Evolutionary conservation across 2,329 filamentous ascomycete species (phyloP), one percentile per base, ranked within the genome.

Genomic region (Epichloe gansuensis): DNA sequence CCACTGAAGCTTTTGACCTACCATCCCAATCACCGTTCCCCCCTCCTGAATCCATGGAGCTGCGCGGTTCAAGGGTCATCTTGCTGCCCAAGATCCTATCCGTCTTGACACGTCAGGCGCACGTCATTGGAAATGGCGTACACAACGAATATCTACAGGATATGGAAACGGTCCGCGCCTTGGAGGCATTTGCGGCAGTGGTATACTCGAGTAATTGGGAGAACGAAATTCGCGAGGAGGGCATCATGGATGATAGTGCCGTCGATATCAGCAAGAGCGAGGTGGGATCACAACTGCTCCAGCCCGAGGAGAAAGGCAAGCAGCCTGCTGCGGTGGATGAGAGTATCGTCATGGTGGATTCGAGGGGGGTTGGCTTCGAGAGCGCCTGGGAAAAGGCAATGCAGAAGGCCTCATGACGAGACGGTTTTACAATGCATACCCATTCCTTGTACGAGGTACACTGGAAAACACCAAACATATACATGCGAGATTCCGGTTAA

Each of bases 201-300:
- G 87, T 94, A 40, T 94, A 93, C 67, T 87, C 83, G 49, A 90
- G 85, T 64, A 93, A 94, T 66, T 93, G 81, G 80, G 78, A 83
- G 65, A 80, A 74, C 56, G 81, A 84, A 68, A 78, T 84, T 52
- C 72, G 68, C 15, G 71, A 76, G 27, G 73, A 78, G 39, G 69
- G 62, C 21, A 59, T 71, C 41, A 64, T 68, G 62, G 67, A 64
- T 15, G 67, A 64, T 15, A 70, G 65, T 50, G 67, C 64, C 4
- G 62, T 67, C n/a, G 61, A 67, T 47, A 58, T 68, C 3, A 44
- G 39, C 48, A 59, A 63, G 39, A 59, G 60, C 36, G 60, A 63
- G 36, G 54, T 56, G 31, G 57, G 58, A 8, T 56, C 55, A 44
- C 47, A 41, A 40, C 43, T 50, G 15, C 48, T 51, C 39, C 55